Percentiles rank a stretch among this genome's conserved stretches.
Conservation (phyloP, 2,329 filamentous ascomycete genomes). For the Fusarium guadeloupense region DNA sequence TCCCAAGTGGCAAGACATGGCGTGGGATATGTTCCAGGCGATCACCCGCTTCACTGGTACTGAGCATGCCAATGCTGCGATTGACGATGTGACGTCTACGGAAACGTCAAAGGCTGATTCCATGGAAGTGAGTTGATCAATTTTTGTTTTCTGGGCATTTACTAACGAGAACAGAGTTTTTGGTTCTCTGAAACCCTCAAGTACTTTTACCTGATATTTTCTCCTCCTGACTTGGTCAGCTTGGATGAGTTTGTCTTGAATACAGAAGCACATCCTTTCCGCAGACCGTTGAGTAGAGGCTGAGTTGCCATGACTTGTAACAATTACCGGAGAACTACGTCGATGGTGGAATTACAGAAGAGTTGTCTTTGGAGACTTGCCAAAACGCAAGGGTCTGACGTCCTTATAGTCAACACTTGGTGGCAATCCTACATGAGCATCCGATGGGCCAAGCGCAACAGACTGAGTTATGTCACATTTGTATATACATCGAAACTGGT, state of each 20-base stretch:
- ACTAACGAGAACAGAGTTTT: slow-evolving; percentile 63
- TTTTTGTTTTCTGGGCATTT: background rate
- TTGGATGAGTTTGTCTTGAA: slow-evolving; percentile 74
- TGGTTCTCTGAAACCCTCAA: slow-evolving; percentile 79
- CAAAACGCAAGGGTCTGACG: no score
- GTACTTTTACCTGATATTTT: slow-evolving; percentile 78
- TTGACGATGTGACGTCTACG: slow-evolving; percentile 53
- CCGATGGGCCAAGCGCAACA: no score
- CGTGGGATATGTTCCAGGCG: slow-evolving; percentile 62
- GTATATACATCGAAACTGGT: no score
- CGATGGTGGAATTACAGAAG: no score
- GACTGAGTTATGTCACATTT: no score
- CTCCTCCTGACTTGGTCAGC: slow-evolving; percentile 67
- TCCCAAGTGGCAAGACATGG: slow-evolving; percentile 57
- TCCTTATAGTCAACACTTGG: no score
- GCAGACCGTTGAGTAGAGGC: slow-evolving; percentile 22
- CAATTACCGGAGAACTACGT: no score
- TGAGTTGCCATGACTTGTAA: background rate
- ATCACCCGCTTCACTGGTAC: slow-evolving; percentile 58
- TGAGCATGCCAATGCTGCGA: slow-evolving; percentile 57
- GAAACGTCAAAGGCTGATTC: slow-evolving; percentile 59
- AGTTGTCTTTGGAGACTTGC: no score
- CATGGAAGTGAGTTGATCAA: slow-evolving; percentile 62
- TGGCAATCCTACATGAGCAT: no score
- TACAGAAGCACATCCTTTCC: slow-evolving; percentile 60